Evolutionary conservation across 306 rosid species (phyloP).

Genomic region (Rubus parviflorus): DNA sequence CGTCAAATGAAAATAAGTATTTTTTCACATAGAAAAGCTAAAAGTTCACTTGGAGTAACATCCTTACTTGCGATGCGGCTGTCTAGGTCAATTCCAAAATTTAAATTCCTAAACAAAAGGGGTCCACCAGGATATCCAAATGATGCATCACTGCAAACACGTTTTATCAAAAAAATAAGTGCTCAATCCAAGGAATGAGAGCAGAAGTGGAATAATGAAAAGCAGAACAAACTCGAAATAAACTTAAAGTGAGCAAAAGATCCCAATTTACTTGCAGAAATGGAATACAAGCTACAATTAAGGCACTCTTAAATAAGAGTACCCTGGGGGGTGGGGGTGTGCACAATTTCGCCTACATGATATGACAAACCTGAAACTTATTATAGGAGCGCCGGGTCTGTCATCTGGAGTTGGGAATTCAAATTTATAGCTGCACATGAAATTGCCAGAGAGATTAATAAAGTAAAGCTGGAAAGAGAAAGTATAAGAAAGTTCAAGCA

Average conservation of each 20-base stretch:
- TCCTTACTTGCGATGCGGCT: slow-evolving; percentile 97
- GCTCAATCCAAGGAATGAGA: not conserved
- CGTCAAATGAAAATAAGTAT: not conserved
- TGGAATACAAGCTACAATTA: not conserved
- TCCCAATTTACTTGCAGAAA: not conserved
- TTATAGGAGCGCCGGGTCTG: slow-evolving; percentile 98
- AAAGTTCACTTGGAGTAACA: slow-evolving; percentile 16
- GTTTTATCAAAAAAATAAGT: slow-evolving; percentile 19
- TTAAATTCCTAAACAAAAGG: slow-evolving; percentile 77
- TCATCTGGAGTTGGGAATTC: slow-evolving; percentile 99
- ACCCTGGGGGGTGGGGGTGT: not conserved
- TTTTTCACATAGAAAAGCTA: not conserved
- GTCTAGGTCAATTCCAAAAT: slow-evolving; percentile 97
- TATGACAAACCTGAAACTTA: slow-evolving; percentile 84
- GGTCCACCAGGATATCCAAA: slow-evolving; percentile 99
- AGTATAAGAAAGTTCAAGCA: not conserved
- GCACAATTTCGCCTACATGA: not conserved
- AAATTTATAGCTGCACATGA: slow-evolving; percentile 82
- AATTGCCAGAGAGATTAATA: slow-evolving; percentile 24
- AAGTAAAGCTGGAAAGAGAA: slow-evolving; percentile 22
- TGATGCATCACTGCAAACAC: slow-evolving; percentile 85
- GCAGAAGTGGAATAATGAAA: not conserved
- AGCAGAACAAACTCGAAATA: not conserved
- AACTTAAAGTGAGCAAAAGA: not conserved
- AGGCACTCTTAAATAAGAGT: not conserved